A percentile compares a stretch with the other conserved stretches of the same genome.
These are phyloP conservation scores for Mrakia gelida DNA, from an alignment of 768 basidiomycete genomes.

Conservation along the genomic window DNA sequence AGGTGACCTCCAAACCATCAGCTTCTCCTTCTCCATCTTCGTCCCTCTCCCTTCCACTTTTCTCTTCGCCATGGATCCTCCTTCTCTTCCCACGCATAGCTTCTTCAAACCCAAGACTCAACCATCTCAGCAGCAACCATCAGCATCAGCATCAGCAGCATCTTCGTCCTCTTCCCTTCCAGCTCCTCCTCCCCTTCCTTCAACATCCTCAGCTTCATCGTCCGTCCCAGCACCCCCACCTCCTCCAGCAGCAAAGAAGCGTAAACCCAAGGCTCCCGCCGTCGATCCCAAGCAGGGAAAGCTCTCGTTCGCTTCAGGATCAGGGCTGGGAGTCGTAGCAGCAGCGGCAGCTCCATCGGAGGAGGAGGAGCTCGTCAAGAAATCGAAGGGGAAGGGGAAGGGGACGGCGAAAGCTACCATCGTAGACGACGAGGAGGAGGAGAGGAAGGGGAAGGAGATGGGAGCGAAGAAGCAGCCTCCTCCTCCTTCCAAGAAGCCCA, in stretches of 20 bases:
- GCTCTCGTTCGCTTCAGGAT: constrained; percentile 16
- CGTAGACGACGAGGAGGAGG: constrained; percentile 31
- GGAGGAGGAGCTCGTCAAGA: background rate
- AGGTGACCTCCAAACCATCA: background rate
- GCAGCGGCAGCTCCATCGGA: background rate
- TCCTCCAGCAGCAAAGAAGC: background rate
- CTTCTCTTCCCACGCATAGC: background rate
- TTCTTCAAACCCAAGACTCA: background rate
- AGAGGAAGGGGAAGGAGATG: constrained; percentile 30
- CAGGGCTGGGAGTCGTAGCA: background rate
- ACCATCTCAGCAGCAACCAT: background rate
- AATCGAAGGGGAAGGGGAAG: background rate
- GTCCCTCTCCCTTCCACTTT: background rate
- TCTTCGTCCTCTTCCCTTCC: background rate
- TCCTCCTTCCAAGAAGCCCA: background rate
- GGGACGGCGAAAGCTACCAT: constrained; percentile 8
- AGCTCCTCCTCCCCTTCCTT: background rate
- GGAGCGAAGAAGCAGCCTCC: constrained; percentile 3
- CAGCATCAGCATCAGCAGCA: background rate
- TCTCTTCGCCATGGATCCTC: background rate
- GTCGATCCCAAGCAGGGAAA: constrained; percentile 7
- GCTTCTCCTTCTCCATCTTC: background rate
- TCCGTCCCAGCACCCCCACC: background rate
- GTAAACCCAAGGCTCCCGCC: background rate
- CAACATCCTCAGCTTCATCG: background rate